Base-by-base conservation (phyloP, 129 eudicot species). In the Artemisia tridentata region DNA sequence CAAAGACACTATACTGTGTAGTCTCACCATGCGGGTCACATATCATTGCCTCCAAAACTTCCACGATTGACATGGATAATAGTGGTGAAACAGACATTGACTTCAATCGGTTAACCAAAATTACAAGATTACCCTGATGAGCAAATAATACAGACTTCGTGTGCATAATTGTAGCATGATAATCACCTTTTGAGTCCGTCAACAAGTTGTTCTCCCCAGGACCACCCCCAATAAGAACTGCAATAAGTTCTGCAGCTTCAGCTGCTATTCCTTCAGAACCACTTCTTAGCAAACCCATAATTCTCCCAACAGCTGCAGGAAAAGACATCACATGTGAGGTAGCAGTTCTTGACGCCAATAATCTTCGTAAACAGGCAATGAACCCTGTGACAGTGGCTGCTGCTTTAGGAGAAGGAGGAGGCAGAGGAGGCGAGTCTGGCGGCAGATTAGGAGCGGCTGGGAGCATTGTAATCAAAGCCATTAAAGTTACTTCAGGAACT, bases 361-460 rank as follows among this genome's bases (percentile, higher is more conserved):
- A 72, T 73, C 98, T 82, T 80, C 86, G 88, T 68, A 93, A 86
- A 84, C 98, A 93, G 27, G 96, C 83, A 29, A 89, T 68, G 55
- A 93, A 89, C 58, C 98, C 98, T 23, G 85, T 93, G 68, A 89
- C 88, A 55, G 98, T 93, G 62, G 98, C 98, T 17, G 98, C 95
- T 75, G 96, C 98, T 93, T 93, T 93, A 18, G 98, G 98, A 61
- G 98, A 93, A 73, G 96, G 98, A 47, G 95, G 88, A 11, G 98
- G 98, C 75, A 89, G 75, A 52, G 98, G 96, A 41, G 95, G 95
- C 21, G 92, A 76, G 60, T 89, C 98, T 16, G 98, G 96, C 18
- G 96, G 98, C 54, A 87, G 83, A 82, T 89, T 93, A 25, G 98
- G 98, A 58, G 85, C 84, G 51, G 96, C 95, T 60, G 98, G 98